Conservation (phyloP, 2,329 filamentous ascomycete species). For the Nannizzia gypsea region DNA sequence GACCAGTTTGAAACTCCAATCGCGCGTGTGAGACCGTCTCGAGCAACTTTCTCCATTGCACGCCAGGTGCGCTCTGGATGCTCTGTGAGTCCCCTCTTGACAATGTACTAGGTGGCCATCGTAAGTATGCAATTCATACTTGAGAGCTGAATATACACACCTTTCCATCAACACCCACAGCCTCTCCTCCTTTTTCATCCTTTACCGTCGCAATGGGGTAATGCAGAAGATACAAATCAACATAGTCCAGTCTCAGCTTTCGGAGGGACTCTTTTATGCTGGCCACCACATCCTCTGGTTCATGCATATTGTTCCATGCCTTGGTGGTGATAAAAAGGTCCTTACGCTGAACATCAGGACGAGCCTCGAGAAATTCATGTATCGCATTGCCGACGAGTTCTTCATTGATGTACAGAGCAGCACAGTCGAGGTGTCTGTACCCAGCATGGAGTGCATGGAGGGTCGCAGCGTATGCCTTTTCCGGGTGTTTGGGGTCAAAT, state of each 20-base stretch:
- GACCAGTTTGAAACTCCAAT: conserved; percentile 72
- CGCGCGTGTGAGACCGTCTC: conserved; percentile 50
- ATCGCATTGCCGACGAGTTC: conserved; percentile 42
- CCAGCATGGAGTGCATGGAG: conserved; percentile 40
- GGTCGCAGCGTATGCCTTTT: conserved; percentile 47
- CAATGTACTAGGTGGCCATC: conserved; percentile 36
- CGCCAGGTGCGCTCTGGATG: conserved; percentile 54
- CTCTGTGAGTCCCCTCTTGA: conserved; percentile 52
- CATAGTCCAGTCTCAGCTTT: conserved; percentile 56
- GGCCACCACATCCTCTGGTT: conserved; percentile 36
- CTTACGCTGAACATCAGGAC: conserved; percentile 36
- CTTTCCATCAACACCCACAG: background rate
- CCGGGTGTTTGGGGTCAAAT: conserved; percentile 43
- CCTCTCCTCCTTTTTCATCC: conserved; percentile 3
- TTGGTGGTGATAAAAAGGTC: conserved; percentile 44
- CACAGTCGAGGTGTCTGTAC: conserved; percentile 46
- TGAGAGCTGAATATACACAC: conserved; percentile 10
- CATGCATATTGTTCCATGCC: conserved; percentile 43
- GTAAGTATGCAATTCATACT: conserved; percentile 6
- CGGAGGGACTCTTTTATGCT: conserved; percentile 50
- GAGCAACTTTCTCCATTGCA: conserved; percentile 50
- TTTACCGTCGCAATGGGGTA: conserved; percentile 36
- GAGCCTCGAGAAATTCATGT: conserved; percentile 44
- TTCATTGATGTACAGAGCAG: conserved; percentile 46
- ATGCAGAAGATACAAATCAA: conserved; percentile 56